These are phyloP conservation scores for Erysimum cheiranthoides DNA, from an alignment of 345 rosid species.

Conservation along the genomic window DNA sequence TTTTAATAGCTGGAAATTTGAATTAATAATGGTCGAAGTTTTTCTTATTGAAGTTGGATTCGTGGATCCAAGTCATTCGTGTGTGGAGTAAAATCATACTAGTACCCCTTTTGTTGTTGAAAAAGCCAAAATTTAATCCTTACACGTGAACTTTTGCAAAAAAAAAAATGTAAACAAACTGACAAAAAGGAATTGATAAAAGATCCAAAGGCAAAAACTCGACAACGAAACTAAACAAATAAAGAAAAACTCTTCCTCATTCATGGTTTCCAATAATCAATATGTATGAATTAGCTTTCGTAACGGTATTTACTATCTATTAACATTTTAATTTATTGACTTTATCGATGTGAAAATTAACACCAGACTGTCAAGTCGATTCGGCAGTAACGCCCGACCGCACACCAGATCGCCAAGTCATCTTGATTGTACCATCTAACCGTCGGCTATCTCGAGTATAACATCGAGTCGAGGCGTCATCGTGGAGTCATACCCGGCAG, in stretches of 20 bases:
- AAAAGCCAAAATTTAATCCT: slow-evolving; percentile 40
- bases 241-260: slow-evolving; percentile 1
- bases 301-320: slow-evolving; percentile 8
- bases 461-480: neutral
- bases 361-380: neutral
- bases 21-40: neutral
- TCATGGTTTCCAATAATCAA: slow-evolving; percentile 7
- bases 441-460: neutral
- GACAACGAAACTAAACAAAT: slow-evolving; percentile 17
- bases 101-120: slow-evolving; percentile 26
- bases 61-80: slow-evolving; percentile 48
- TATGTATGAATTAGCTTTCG: slow-evolving; percentile 9
- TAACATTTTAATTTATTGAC: neutral
- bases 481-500: neutral
- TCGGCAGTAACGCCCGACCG: neutral
- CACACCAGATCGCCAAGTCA: neutral
- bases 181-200: neutral
- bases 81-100: slow-evolving; percentile 9
- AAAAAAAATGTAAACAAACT: neutral
- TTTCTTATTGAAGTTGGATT: slow-evolving; percentile 9
- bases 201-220: slow-evolving; percentile 21
- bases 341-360: neutral
- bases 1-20: slow-evolving; percentile 20
- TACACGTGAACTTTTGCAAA: slow-evolving; percentile 28
- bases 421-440: neutral